Base-by-base conservation (phyloP, 169 alveolate genomes). In the Fabrea salina region DNA sequence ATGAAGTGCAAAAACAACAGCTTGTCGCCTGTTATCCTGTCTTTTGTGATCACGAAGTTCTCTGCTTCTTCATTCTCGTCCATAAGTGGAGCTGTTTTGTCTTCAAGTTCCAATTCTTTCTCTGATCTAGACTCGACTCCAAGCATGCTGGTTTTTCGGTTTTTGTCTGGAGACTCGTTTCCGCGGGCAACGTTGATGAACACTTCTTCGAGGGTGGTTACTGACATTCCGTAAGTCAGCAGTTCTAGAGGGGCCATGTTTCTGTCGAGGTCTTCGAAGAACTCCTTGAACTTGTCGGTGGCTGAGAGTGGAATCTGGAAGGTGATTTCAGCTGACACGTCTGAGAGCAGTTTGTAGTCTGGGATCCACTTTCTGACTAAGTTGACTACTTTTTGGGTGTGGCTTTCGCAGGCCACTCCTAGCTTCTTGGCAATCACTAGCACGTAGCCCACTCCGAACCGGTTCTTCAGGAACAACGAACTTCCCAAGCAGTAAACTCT, bases 141-240 rank as follows among this genome's bases (percentile, higher is more conserved):
- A n/a, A n/a, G n/a, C n/a, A n/a, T n/a, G n/a, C n/a, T n/a, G n/a
- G n/a, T n/a, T n/a, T n/a, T n/a, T n/a, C n/a, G n/a, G n/a, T n/a
- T n/a, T n/a, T n/a, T n/a, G n/a, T n/a, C n/a, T n/a, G n/a, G n/a
- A n/a, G n/a, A n/a, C n/a, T 54, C 33, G 7, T 19, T 33, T 54
- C 8, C 8, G 11, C 25, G 11, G 33, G 67, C 67, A 19, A 92
- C 97, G 71, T 86, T 89, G 67, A 94, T 80, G 75, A 94, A 94
- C 13, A 94, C 97, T 57, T 94, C 96, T 85, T 94, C 96, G 50
- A 94, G 82, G 37, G 96, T 94, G 11, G 96, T 91, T 75, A 94
- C 90, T 2, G 95, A 89, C 0, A 92, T 89, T 33, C 96, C 94
- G 44, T 91, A 94, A 6, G 92, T 71, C 33, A 75, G 64, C 5